Evolutionary conservation across 805 yeast genomes (phyloP).

Genomic region (Starmerella bombicola): DNA sequence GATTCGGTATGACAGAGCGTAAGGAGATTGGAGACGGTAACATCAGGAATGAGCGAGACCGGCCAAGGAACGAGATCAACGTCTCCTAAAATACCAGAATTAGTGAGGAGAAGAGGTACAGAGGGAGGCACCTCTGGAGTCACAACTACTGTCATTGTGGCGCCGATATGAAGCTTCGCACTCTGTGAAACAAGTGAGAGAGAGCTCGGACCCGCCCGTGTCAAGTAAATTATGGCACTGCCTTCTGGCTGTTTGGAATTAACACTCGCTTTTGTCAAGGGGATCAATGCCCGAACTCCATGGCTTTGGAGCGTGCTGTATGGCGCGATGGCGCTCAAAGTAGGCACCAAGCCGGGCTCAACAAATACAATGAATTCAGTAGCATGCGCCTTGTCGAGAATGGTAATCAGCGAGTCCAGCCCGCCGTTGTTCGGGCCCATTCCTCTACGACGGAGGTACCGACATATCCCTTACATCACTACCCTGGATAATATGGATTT

Average conservation of each 20-base stretch:
- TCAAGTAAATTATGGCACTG: conserved; percentile 22
- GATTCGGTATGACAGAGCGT: conserved; percentile 4
- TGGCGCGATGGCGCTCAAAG: conserved; percentile 44
- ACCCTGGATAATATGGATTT: too few species aligned
- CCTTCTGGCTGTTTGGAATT: background rate
- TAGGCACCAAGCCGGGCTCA: conserved; percentile 37
- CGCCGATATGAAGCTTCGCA: background rate
- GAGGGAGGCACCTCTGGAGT: conserved; percentile 14
- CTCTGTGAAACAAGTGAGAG: conserved; percentile 9
- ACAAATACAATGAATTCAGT: conserved; percentile 28
- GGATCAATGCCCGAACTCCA: conserved; percentile 39
- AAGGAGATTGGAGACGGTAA: conserved; percentile 6
- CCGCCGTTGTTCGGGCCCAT: too few species aligned
- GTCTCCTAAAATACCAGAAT: conserved; percentile 34
- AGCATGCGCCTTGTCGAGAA: conserved; percentile 15
- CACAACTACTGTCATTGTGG: conserved; percentile 4
- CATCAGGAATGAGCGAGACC: conserved; percentile 11
- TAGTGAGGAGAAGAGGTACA: conserved; percentile 25
- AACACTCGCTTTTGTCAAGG: conserved; percentile 30
- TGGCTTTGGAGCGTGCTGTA: conserved; percentile 41
- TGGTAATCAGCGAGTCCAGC: conserved; percentile 16
- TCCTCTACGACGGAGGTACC: too few species aligned
- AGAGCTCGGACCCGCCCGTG: conserved; percentile 20
- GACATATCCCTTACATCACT: too few species aligned
- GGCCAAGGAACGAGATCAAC: conserved; percentile 34